phyloP scores from a whole-genome alignment of 352 stramenopile genomes.

The Phytophthora aleatoria region DNA sequence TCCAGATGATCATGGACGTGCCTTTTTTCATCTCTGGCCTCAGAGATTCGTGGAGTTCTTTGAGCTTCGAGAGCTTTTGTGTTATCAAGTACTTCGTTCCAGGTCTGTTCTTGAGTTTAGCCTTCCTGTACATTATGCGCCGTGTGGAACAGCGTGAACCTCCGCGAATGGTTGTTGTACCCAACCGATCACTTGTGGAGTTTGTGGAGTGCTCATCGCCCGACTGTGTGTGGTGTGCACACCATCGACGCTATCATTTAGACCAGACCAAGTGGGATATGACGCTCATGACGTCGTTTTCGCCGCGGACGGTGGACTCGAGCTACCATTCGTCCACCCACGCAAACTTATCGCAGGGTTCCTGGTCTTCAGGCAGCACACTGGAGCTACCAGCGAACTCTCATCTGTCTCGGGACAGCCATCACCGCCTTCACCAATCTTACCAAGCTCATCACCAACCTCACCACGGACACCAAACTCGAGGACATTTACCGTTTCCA shows the following conservation, averaged over 20 bases:
- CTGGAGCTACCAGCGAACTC: slow-evolving; percentile 20
- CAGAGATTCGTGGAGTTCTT: slow-evolving; percentile 26
- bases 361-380: slow-evolving; percentile 43
- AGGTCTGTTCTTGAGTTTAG: slow-evolving; percentile 52
- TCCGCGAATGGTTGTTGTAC: slow-evolving; percentile 53
- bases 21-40: slow-evolving; percentile 39
- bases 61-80: slow-evolving; percentile 47
- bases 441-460: slow-evolving; percentile 16
- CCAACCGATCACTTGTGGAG: slow-evolving; percentile 58
- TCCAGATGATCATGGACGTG: slow-evolving; percentile 65
- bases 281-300: slow-evolving; percentile 59
- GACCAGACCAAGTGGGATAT: slow-evolving; percentile 68
- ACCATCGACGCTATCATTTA: slow-evolving; percentile 68
- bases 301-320: slow-evolving; percentile 61
- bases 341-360: slow-evolving; percentile 43
- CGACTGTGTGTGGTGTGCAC: slow-evolving; percentile 72
- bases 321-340: slow-evolving; percentile 58
- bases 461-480: slow-evolving; percentile 14
- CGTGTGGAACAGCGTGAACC: slow-evolving; percentile 68
- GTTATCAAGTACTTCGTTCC: slow-evolving; percentile 64
- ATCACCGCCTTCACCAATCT: slow-evolving; percentile 32
- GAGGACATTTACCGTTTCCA: slow-evolving; percentile 14
- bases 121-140: slow-evolving; percentile 80
- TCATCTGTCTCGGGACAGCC: slow-evolving; percentile 29
- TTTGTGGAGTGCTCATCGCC: slow-evolving; percentile 76